Conservation (phyloP, 116 monocot species). For the Posidonia oceanica region DNA sequence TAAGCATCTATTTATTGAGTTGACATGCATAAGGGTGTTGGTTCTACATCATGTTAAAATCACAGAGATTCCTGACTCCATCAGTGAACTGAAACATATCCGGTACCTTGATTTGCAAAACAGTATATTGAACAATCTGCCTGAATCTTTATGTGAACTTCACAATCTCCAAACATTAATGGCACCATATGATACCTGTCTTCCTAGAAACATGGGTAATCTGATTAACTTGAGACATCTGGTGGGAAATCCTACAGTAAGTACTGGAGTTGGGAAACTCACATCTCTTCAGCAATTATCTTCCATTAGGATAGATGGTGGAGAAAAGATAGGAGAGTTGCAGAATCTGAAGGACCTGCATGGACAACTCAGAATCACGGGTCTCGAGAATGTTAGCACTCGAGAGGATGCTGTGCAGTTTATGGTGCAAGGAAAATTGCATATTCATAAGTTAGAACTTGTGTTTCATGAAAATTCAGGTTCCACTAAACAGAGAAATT, state of each 20-base stretch:
- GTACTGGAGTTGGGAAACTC: not conserved
- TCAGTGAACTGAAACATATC: slow-evolving; percentile 12
- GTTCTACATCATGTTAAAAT: not conserved
- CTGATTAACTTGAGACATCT: slow-evolving; percentile 11
- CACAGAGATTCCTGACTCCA: slow-evolving; percentile 1
- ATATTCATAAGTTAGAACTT: not conserved
- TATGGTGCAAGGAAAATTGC: not conserved
- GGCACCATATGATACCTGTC: not conserved
- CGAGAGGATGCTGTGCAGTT: not conserved
- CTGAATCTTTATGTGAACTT: slow-evolving; percentile 9
- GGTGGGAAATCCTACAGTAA: not conserved
- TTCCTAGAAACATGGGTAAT: not conserved
- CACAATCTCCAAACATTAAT: slow-evolving; percentile 17
- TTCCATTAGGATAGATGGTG: not conserved
- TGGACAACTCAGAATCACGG: not conserved
- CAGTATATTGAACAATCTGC: not conserved
- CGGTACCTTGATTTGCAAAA: slow-evolving; percentile 10
- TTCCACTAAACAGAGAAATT: not conserved
- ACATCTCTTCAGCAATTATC: not conserved
- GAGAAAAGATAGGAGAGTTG: not conserved
- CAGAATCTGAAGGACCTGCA: not conserved
- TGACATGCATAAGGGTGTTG: not conserved
- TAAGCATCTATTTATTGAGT: not conserved
- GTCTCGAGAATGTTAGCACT: not conserved
- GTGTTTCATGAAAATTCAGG: not conserved